phyloP scores from a whole-genome alignment of 345 rosid species.

The Psidium guajava region DNA sequence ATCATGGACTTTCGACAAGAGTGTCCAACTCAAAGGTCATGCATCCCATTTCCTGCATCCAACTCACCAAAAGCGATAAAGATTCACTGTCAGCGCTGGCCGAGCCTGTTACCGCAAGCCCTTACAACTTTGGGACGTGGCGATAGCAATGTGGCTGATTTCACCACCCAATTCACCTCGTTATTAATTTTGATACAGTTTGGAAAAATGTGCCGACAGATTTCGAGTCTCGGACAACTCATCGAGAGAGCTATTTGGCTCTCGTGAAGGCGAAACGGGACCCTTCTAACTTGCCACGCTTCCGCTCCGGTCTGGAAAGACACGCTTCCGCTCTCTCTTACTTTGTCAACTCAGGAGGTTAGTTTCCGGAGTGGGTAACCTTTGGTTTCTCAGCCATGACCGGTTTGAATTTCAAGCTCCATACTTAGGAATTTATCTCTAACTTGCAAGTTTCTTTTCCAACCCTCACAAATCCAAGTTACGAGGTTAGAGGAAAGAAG shows the following conservation, averaged over 20 bases:
- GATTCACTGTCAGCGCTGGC: not conserved
- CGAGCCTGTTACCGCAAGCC: not conserved
- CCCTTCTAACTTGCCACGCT: no score
- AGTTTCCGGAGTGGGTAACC: not conserved
- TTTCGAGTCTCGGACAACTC: not conserved
- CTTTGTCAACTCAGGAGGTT: not conserved
- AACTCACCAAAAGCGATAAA: not conserved
- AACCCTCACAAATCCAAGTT: not conserved
- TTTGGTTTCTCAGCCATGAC: not conserved
- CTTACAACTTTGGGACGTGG: not conserved
- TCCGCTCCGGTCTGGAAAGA: not conserved
- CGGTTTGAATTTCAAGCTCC: not conserved
- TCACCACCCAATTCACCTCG: slow-evolving; percentile 7
- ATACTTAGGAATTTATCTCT: not conserved
- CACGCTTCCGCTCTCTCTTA: not conserved
- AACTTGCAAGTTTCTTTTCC: not conserved
- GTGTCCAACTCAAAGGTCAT: not conserved
- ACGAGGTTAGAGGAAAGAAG: not conserved
- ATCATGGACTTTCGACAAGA: not conserved
- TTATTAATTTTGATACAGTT: not conserved
- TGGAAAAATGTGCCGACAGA: not conserved
- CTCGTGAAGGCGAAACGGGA: not conserved
- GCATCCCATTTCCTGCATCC: not conserved
- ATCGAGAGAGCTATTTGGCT: not conserved
- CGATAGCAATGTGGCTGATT: not conserved